These are phyloP conservation scores for Trifolium fragiferum DNA, from an alignment of 306 rosid genomes.

Conservation along the genomic window DNA sequence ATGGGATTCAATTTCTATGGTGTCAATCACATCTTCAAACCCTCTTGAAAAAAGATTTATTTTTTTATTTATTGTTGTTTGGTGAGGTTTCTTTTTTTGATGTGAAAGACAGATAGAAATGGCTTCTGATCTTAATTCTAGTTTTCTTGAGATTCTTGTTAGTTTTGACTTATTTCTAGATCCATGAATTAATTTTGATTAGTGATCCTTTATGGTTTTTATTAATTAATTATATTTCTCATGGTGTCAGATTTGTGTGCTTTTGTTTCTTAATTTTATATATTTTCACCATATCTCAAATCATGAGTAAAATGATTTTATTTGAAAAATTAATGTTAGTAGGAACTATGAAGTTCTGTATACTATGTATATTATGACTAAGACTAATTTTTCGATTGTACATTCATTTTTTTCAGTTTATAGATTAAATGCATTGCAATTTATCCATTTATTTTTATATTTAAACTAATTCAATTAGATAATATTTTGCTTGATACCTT, in stretches of 20 bases:
- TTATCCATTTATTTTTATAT: too few species aligned
- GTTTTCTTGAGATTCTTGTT: constrained; percentile 12
- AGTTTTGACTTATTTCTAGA: constrained; percentile 18
- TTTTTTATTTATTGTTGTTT: constrained; percentile 14
- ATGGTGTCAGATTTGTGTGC: constrained; percentile 9
- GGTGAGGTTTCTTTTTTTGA: not conserved
- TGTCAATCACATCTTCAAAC: constrained; percentile 17
- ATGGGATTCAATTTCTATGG: constrained; percentile 14
- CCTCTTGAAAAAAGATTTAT: not conserved
- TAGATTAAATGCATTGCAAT: too few species aligned
- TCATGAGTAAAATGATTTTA: too few species aligned
- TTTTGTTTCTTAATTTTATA: constrained; percentile 1
- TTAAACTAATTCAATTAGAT: too few species aligned
- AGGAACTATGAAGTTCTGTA: too few species aligned
- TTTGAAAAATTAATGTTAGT: too few species aligned
- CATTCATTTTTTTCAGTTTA: too few species aligned
- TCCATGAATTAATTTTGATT: constrained; percentile 14
- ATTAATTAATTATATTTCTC: constrained; percentile 13
- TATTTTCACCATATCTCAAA: too few species aligned
- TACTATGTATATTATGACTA: too few species aligned
- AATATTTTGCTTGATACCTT: too few species aligned
- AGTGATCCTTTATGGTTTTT: not conserved
- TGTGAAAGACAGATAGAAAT: too few species aligned
- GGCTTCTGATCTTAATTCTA: constrained; percentile 17
- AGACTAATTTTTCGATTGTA: too few species aligned